Percentiles rank a stretch among this genome's conserved stretches.
phyloP scores from a whole-genome alignment of 2,329 filamentous ascomycete species.

The Pestalotiopsis sp. region DNA sequence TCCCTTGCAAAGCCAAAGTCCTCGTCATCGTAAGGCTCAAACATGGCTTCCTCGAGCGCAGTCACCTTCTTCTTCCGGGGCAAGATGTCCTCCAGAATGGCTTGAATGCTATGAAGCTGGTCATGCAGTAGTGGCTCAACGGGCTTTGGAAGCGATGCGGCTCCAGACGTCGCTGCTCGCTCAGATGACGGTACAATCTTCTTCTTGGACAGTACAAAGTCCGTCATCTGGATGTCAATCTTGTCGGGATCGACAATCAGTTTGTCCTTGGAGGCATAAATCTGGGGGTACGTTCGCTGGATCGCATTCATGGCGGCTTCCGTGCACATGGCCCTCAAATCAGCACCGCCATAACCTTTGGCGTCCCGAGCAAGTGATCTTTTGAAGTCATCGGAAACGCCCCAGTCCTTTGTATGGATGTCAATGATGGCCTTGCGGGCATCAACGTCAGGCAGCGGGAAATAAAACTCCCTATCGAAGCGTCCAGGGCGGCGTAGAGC shows the following conservation, averaged over 20 bases:
- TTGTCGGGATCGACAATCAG: constrained; percentile 81
- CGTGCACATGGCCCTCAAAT: constrained; percentile 89
- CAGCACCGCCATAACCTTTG: constrained; percentile 95
- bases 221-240: constrained; percentile 85
- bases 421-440: constrained; percentile 85
- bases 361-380: constrained; percentile 81
- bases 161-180: constrained; percentile 81
- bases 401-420: constrained; percentile 95
- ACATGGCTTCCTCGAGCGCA: constrained; percentile 92
- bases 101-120: constrained; percentile 69
- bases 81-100: constrained; percentile 71
- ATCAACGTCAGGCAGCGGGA: constrained; percentile 81
- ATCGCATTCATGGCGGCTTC: constrained; percentile 96
- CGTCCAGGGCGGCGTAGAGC: constrained; percentile 91
- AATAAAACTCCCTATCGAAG: constrained; percentile 98
- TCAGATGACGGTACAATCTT: constrained; percentile 96
- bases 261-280: constrained; percentile 88
- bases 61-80: constrained; percentile 85
- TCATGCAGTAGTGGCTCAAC: constrained; percentile 79
- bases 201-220: constrained; percentile 97
- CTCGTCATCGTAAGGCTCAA: constrained; percentile 77
- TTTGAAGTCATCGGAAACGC: constrained; percentile 78
- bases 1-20: constrained; percentile 86
- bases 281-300: constrained; percentile 92
- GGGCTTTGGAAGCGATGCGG: constrained; percentile 74